Base-by-base conservation (phyloP, 1,284 basidiomycete species). In the Ustilago nuda region DNA sequence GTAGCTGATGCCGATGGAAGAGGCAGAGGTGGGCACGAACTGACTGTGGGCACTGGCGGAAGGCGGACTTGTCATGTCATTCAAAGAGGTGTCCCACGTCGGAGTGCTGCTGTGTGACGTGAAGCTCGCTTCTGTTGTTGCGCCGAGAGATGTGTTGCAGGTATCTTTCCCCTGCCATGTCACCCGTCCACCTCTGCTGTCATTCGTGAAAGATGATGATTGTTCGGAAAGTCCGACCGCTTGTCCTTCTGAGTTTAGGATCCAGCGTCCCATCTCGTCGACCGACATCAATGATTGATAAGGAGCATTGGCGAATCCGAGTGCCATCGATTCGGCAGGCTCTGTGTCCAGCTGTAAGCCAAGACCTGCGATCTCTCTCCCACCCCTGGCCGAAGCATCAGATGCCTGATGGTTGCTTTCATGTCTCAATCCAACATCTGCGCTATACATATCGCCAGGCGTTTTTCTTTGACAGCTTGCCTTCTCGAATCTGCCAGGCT, bases 201-300 rank as follows among this genome's bases (percentile, higher is more conserved):
- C 39, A 23, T 6, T 27, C 4, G 27, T 15, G 15, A 35, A 32
- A 23, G 12, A 4, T 27, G 41, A 37, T 0, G 51, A 46, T 12
- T 50, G 33, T 13, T 35, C 56, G 13, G 56, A 52, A 8, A 33
- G 15, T 41, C 36, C 12, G 8, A 56, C 12, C 0, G 23, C 36
- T n/a, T 8, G 12, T 7, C 32, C 54, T 15, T 52, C 17, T 8
- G 56, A 32, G n/a, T 15, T 50, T 0, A 58, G 45, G 15, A 53
- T 36, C 65, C 65, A 68, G 4, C 71, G 61, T 4, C 71, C 66
- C 66, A 73, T 65, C 15, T 73, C 66, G 52, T 74, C 72, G 4
- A 68, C 66, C 3, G 39, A 32, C 56, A 60, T 52, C 0, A 58
- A n/a, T 4, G 55, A 6, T 1, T 32, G 37, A 9, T 54, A 19